Conservation (phyloP, 129 eudicot species). For the Escallonia rubra region DNA sequence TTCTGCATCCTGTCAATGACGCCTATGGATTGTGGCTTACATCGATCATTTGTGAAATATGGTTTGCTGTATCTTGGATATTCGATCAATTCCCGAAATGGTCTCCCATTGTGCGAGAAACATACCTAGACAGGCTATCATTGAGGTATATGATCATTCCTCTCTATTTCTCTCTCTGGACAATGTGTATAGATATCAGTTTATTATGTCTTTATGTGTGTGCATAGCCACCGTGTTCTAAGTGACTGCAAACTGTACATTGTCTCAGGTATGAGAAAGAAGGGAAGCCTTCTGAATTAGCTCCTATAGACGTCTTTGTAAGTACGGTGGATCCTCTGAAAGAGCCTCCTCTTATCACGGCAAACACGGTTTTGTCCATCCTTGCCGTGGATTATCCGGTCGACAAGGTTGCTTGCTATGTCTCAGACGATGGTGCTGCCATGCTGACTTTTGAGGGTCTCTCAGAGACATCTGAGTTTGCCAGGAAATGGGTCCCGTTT, state of each 20-base stretch:
- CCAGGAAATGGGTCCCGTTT: constrained; percentile 91
- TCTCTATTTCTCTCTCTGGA: constrained; percentile 1
- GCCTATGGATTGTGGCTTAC: constrained; percentile 83
- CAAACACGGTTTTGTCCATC: constrained; percentile 83
- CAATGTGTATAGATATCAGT: not conserved
- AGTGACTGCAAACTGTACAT: not conserved
- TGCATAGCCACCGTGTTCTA: not conserved
- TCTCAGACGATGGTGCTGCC: constrained; percentile 96
- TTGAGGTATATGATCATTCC: constrained; percentile 43
- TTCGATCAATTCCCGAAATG: constrained; percentile 89
- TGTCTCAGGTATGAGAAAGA: constrained; percentile 77
- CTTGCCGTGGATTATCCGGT: constrained; percentile 87
- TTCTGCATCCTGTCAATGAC: constrained; percentile 73
- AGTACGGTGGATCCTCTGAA: constrained; percentile 89
- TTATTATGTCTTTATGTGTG: not conserved
- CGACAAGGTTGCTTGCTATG: constrained; percentile 90
- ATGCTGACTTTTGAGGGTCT: constrained; percentile 95
- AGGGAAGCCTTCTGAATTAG: constrained; percentile 83
- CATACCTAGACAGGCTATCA: constrained; percentile 79
- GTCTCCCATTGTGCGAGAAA: constrained; percentile 80
- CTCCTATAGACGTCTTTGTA: constrained; percentile 69
- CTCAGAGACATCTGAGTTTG: constrained; percentile 84
- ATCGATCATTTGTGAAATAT: constrained; percentile 82
- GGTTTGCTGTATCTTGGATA: constrained; percentile 94
- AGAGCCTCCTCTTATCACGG: constrained; percentile 91